Evolutionary conservation across 805 yeast genomes (phyloP).

Genomic region (Ogataea nonfermentans): DNA sequence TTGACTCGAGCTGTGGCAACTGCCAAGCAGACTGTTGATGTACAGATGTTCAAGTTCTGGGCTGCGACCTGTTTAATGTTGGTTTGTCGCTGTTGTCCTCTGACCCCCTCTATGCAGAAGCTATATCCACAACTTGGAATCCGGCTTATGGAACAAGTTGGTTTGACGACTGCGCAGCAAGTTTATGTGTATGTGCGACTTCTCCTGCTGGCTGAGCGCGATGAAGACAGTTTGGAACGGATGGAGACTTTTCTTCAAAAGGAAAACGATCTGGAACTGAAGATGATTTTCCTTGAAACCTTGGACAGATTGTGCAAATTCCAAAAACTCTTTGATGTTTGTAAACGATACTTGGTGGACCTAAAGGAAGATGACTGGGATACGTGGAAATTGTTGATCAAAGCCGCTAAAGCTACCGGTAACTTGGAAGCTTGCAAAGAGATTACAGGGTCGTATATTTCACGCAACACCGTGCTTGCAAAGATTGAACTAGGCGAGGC

Average conservation of each 20-base stretch:
- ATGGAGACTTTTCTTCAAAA: slow-evolving; percentile 35
- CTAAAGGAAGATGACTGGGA: slow-evolving; percentile 69
- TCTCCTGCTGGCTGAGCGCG: slow-evolving; percentile 37
- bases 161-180: slow-evolving; percentile 65
- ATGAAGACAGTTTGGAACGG: slow-evolving; percentile 34
- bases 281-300: slow-evolving; percentile 49
- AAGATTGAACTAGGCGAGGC: slow-evolving; percentile 42
- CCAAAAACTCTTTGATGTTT: slow-evolving; percentile 41
- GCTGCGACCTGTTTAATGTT: slow-evolving; percentile 54
- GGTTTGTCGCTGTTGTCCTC: slow-evolving; percentile 33
- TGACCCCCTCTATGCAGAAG: slow-evolving; percentile 43
- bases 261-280: slow-evolving; percentile 60
- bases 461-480: slow-evolving; percentile 61
- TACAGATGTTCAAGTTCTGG: slow-evolving; percentile 46
- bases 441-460: slow-evolving; percentile 33
- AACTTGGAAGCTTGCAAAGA: slow-evolving; percentile 33
- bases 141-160: slow-evolving; percentile 50
- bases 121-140: slow-evolving; percentile 62
- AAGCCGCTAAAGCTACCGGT: slow-evolving; percentile 41
- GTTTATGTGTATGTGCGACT: slow-evolving; percentile 56
- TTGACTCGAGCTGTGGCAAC: slow-evolving; percentile 34
- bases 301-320: slow-evolving; percentile 43
- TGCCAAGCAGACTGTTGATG: slow-evolving; percentile 18
- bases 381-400: slow-evolving; percentile 61
- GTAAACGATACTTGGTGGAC: slow-evolving; percentile 42